Percentiles rank a stretch among this genome's conserved stretches.
Conservation (phyloP, 2,329 filamentous ascomycete genomes). For the Xenoacremonium recifei region DNA sequence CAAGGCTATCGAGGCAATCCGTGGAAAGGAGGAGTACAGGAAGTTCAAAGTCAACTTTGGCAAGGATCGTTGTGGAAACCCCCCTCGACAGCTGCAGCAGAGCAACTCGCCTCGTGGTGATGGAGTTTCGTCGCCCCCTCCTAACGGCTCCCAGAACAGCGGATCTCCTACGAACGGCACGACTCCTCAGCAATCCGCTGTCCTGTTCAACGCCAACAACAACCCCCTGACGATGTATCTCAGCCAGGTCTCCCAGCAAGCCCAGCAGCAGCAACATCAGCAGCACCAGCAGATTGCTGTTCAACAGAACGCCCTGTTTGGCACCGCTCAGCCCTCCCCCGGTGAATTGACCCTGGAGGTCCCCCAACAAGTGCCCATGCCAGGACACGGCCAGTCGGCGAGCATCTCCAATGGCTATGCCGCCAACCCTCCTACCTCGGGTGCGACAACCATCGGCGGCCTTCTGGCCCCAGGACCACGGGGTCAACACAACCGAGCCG, state of each 20-base stretch:
- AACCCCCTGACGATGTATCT: constrained; percentile 94
- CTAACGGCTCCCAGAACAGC: constrained; percentile 60
- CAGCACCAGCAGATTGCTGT: constrained; percentile 69
- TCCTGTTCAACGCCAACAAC: constrained; percentile 76
- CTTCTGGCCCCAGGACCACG: constrained; percentile 69
- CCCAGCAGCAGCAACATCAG: constrained; percentile 72
- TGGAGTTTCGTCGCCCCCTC: constrained; percentile 54
- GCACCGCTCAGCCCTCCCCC: constrained; percentile 62
- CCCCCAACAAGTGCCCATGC: constrained; percentile 59
- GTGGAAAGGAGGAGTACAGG: constrained; percentile 93
- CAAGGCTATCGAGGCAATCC: constrained; percentile 96
- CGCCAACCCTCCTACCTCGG: constrained; percentile 49
- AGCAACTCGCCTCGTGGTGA: constrained; percentile 67
- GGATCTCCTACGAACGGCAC: constrained; percentile 53
- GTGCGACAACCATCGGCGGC: constrained; percentile 70
- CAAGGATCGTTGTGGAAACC: constrained; percentile 96
- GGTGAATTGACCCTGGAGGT: constrained; percentile 58
- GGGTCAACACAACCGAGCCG: constrained; percentile 72
- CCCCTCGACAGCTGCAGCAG: constrained; percentile 79
- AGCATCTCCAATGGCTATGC: constrained; percentile 65
- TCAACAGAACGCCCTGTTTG: constrained; percentile 81
- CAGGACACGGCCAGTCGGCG: constrained; percentile 63
- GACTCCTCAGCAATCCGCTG: constrained; percentile 64
- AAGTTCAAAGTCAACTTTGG: constrained; percentile 99
- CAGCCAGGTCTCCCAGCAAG: constrained; percentile 74